Percentiles rank a stretch among this genome's conserved stretches.
Conservation (phyloP, 352 stramenopile species). For the Phytophthora sp. region DNA sequence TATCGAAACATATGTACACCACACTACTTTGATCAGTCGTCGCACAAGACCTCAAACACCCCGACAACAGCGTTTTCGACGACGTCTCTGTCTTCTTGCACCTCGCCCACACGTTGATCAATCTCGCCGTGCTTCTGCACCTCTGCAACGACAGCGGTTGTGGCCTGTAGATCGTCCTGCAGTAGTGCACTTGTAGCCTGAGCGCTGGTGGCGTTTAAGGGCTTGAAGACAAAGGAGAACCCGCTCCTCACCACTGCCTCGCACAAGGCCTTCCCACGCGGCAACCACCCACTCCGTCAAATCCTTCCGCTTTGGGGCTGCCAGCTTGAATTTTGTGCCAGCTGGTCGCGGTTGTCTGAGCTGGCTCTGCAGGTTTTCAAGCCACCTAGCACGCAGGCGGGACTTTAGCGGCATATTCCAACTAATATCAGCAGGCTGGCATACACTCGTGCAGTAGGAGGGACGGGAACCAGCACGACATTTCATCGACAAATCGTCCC, state of each 20-base stretch:
- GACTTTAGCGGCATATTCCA: constrained; percentile 30
- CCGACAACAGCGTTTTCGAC: not conserved
- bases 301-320: constrained; percentile 5
- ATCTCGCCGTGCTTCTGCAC: not conserved
- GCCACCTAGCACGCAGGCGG: not conserved
- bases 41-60: not conserved
- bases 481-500: constrained; percentile 36
- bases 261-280: not conserved
- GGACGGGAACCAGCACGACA: constrained; percentile 21
- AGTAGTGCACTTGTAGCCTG: not conserved
- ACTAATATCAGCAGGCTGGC: constrained; percentile 25
- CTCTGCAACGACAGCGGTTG: not conserved
- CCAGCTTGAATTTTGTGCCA: constrained; percentile 1
- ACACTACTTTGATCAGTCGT: not conserved
- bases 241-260: not conserved
- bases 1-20: not conserved
- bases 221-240: constrained; percentile 7
- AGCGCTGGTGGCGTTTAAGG: not conserved
- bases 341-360: not conserved
- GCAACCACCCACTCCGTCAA: constrained; percentile 3
- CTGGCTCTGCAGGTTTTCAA: not conserved
- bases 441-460: constrained; percentile 14
- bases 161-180: not conserved
- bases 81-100: constrained; percentile 1
- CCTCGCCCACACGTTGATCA: not conserved